These are phyloP conservation scores for Nepenthes alata DNA, from an alignment of 179 eudicot genomes.

Conservation along the genomic window DNA sequence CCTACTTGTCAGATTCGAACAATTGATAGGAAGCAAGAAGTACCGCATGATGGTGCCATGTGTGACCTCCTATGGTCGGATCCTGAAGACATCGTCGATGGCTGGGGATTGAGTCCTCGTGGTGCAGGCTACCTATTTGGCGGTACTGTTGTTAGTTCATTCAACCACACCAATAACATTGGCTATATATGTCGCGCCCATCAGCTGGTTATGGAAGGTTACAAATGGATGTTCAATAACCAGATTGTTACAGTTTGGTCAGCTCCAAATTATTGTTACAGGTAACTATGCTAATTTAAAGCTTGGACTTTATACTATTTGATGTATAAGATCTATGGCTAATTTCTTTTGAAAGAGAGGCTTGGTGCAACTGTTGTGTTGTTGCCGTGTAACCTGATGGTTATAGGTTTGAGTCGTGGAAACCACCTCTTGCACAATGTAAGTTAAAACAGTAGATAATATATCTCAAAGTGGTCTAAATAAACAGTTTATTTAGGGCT, in stretches of 20 bases:
- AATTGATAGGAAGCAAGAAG: slow-evolving; percentile 93
- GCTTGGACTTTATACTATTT: no score
- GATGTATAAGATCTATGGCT: no score
- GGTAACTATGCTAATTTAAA: slow-evolving; percentile 21
- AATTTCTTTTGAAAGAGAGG: no score
- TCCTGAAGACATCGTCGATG: slow-evolving; percentile 84
- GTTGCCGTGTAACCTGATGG: no score
- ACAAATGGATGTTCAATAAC: slow-evolving; percentile 82
- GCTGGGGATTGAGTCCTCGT: slow-evolving; percentile 95
- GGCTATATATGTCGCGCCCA: slow-evolving; percentile 94
- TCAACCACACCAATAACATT: slow-evolving; percentile 72
- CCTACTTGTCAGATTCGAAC: slow-evolving; percentile 52
- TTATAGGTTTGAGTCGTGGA: no score
- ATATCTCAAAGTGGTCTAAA: no score
- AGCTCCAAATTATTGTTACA: slow-evolving; percentile 93
- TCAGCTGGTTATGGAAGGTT: slow-evolving; percentile 97
- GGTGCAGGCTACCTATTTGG: slow-evolving; percentile 95
- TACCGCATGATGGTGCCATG: slow-evolving; percentile 96
- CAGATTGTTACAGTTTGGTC: slow-evolving; percentile 99
- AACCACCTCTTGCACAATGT: no score
- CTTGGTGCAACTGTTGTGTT: no score
- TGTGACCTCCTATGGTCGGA: slow-evolving; percentile 98
- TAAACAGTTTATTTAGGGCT: no score
- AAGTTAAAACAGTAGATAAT: no score
- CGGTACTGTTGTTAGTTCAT: slow-evolving; percentile 52